Base-by-base conservation (phyloP, 1,284 basidiomycete genomes). In the Marasmius sp. region DNA sequence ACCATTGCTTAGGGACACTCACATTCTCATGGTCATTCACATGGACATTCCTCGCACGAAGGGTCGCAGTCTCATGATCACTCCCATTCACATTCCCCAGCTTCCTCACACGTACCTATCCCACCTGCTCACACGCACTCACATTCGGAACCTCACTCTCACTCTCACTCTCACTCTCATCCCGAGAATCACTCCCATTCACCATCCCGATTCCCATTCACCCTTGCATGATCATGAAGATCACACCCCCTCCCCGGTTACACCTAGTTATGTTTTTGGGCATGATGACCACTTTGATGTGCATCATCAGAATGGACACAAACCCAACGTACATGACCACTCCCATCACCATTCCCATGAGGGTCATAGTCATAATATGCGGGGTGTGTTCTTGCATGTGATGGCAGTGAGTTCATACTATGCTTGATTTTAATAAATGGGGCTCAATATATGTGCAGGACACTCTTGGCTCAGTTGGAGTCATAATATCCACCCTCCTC, bases 341-440 rank as follows among this genome's bases (percentile, higher is more conserved):
- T 67, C 74, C 2, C 64, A 70, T 68, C 74, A 74, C 20, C 81
- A 86, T 59, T 77, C 80, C 22, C 87, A 92, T 70, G 90, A 91
- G 74, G 89, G 91, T 0, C 94, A 97, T 70, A 95, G 92, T 74
- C 95, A 99, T 76, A 99, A 99, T 74, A 99, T 99, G 97, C 91
- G 95, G 53, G 97, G 97, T n/a, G 95, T 99, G 12, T 99, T 99
- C 74, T 78, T 99, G 63, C 91, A 93, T 72, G 92, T 93, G 54
- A 91, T 93, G 91, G 91, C 91, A 55, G 93, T 94, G 74, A 70
- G 89, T 78, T 43, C 50, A 11, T 27, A 58, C 1, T 1, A 8
- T 10, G 38, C 45, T 34, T 8, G 48, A 37, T 12, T 37, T 55
- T 56, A 11, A 20, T 5, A 33, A 34, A 10, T 56, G 49, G 49